Evolutionary conservation across 106 monocot genomes (phyloP).

Genomic region (Dioscorea zingiberensis): DNA sequence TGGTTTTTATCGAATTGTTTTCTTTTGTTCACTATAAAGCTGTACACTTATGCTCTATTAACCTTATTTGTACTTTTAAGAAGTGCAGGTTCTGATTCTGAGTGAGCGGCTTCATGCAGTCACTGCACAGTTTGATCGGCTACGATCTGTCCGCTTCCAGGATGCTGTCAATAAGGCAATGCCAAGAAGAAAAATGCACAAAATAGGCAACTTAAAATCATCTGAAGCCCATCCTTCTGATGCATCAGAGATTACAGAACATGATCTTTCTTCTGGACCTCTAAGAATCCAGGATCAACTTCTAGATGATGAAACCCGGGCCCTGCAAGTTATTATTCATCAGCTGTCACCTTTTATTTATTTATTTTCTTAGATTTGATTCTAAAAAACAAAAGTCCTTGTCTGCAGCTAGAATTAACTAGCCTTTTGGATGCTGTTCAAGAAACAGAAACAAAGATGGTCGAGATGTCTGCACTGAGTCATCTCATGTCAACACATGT

Average conservation of each 20-base stretch:
- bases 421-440: conserved; percentile 86
- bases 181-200: conserved; percentile 67
- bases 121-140: conserved; percentile 74
- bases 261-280: conserved; percentile 21
- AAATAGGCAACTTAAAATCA: conserved; percentile 21
- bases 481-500: conserved; percentile 99
- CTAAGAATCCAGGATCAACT: conserved; percentile 62
- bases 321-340: conserved; percentile 56
- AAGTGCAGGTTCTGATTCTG: conserved; percentile 74
- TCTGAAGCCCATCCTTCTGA: conserved; percentile 29
- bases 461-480: conserved; percentile 89
- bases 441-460: conserved; percentile 96
- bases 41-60: too few relatives aligned
- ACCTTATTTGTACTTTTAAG: neutral
- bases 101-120: conserved; percentile 84
- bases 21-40: too few relatives aligned
- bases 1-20: too few relatives aligned
- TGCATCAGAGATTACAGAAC: conserved; percentile 22
- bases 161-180: conserved; percentile 67
- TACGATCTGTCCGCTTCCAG: conserved; percentile 83
- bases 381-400: neutral
- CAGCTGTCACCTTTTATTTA: neutral
- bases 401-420: conserved; percentile 46
- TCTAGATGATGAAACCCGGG: conserved; percentile 78
- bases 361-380: neutral